Base-by-base conservation (phyloP, 2,329 filamentous ascomycete species). In the Pyrenophora tritici-repentis region DNA sequence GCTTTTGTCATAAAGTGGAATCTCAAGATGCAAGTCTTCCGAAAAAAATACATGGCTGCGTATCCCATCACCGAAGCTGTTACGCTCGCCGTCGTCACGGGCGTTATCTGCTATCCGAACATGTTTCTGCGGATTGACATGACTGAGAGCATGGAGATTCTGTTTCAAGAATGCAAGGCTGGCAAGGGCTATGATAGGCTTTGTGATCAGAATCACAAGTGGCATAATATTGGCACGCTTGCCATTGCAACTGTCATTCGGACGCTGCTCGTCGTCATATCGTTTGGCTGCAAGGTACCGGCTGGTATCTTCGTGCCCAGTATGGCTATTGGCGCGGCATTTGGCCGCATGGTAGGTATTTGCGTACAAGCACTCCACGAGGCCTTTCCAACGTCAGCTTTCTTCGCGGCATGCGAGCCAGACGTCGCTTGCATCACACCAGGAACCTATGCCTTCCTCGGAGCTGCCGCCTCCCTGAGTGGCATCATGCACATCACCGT, bases 1-100 rank as follows among this genome's bases (percentile, higher is more conserved):
- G 93, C 93, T 12, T 91, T 97, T 64, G 91, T 97, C 50, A 99
- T 97, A 72, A 96, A 97, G 71, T 97, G 93, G 91, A 97, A 99
- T 71, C 77, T 99, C 38, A 86, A 90, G 47, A 89, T 87, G 29
- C 91, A 97, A 73, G 86, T 91, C 0, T 97, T 99, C 73, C 86
- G 94, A 48, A 97, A 97, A 78, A 93, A 91, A 67, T 96, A 96
- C 68, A 82, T 99, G 3, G 80, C 85, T 2, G 83, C 89, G 56
- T 94, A 95, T 73, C 88, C 92, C 6, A 84, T 97, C 26, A 81
- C 92, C 3, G 94, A 99, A 73, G 89, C 91, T 0, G 92, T 91
- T 1, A 75, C 96, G 13, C 78, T 99, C 34, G 92, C 94, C 1
- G 84, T 86, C 0, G 82, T 85, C 6, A 99, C 94, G 3, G 94